Conservation (phyloP, 2,329 filamentous ascomycete genomes). For the Gliomastix tumulicola region DNA sequence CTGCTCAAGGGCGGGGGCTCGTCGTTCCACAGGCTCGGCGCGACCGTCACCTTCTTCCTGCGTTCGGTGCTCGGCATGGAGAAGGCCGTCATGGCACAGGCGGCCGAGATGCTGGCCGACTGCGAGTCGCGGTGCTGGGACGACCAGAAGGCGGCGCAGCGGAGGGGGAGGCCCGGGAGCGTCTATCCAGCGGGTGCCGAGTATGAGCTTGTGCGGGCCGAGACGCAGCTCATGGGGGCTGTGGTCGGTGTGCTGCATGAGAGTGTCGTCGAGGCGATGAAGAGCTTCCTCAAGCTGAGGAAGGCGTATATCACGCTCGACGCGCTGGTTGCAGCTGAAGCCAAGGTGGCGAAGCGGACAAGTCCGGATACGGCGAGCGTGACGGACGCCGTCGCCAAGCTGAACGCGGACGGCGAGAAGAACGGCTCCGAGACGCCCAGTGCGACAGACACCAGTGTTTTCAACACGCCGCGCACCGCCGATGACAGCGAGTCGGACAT, state of each 20-base stretch:
- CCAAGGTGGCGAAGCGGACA: constrained; percentile 26
- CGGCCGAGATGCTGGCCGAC: constrained; percentile 61
- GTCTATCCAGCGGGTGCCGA: constrained; percentile 82
- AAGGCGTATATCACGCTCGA: constrained; percentile 84
- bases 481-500: constrained; percentile 12
- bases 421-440: not conserved
- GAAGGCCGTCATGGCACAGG: constrained; percentile 82
- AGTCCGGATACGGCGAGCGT: not conserved
- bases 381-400: constrained; percentile 12
- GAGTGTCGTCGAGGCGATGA: constrained; percentile 83
- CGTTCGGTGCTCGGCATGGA: constrained; percentile 84
- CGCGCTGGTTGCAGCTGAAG: constrained; percentile 68
- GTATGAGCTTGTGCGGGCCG: constrained; percentile 75
- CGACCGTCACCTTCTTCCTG: constrained; percentile 78
- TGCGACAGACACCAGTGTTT: not conserved
- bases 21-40: constrained; percentile 81
- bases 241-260: constrained; percentile 88
- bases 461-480: constrained; percentile 11
- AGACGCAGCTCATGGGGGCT: constrained; percentile 83
- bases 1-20: constrained; percentile 67
- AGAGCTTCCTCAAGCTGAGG: constrained; percentile 85
- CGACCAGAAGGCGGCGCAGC: constrained; percentile 69
- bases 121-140: constrained; percentile 72
- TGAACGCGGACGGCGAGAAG: constrained; percentile 13
- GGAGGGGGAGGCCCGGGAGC: constrained; percentile 36